Conservation (phyloP, 257 asterid genomes). For the Leptodermis oblonga region DNA sequence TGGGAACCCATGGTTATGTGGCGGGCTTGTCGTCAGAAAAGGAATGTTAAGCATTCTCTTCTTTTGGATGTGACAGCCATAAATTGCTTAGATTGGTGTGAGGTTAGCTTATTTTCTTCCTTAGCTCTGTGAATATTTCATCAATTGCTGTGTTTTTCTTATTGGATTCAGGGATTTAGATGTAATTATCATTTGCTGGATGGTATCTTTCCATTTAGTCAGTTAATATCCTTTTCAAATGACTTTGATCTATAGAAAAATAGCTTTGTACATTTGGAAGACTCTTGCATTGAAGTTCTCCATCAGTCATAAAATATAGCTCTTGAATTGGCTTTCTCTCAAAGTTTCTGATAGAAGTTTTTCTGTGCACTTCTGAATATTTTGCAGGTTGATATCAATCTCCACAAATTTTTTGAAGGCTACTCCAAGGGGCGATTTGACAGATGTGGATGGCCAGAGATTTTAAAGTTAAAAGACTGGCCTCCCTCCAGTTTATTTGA, state of each 20-base stretch:
- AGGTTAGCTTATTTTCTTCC: constrained; percentile 41
- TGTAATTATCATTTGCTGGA: background rate
- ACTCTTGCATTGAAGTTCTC: background rate
- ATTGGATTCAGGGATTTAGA: background rate
- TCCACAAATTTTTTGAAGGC: constrained; percentile 61
- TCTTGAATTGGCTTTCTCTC: background rate
- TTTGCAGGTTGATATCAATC: constrained; percentile 64
- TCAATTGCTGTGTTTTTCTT: background rate
- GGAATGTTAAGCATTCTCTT: constrained; percentile 33
- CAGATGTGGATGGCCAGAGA: constrained; percentile 49
- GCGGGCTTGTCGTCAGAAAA: constrained; percentile 78
- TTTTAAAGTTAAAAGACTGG: constrained; percentile 90
- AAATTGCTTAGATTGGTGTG: constrained; percentile 83
- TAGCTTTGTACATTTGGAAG: background rate
- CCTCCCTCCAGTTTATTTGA: constrained; percentile 76
- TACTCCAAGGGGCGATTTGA: constrained; percentile 42
- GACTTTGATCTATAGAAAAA: background rate
- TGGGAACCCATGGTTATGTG: constrained; percentile 99
- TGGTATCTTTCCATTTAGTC: background rate
- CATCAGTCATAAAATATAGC: background rate
- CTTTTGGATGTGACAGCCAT: constrained; percentile 55
- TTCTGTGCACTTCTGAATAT: background rate
- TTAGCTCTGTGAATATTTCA: background rate
- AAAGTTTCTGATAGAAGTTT: background rate
- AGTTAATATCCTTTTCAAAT: background rate